Evolutionary conservation across 805 yeast genomes (phyloP), one percentile per base, ranked within the genome.

Genomic region (Dipodascus geniculatus): DNA sequence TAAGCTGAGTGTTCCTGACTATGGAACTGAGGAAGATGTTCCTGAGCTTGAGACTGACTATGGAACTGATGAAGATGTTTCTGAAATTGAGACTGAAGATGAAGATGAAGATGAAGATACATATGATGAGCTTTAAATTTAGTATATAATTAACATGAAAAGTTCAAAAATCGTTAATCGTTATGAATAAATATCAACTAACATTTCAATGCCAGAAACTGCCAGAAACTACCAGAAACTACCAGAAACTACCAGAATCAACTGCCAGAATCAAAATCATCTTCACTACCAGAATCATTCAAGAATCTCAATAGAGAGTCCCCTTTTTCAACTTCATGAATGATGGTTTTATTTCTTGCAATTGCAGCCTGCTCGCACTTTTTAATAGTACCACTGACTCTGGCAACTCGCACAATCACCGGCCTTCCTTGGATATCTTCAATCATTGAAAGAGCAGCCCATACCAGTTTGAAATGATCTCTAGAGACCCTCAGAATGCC

Each of bases 381-480:
- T 64, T 82, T 83, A 31, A 90, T 89, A 0, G 96, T 88, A 0
- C 96, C 98, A 62, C 95, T 83, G 0, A 87, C 80, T 54, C 83
- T 85, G 2, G 77, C 69, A 24, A 86, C 82, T 53, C 82, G 73
- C 16, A 89, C 66, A 9, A 84, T 74, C 2, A 81, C 77, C 0
- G 66, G 67, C 3, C 63, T 63, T 22, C 76, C 80, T 17, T 74
- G 81, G 1, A 88, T 61, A 24, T 70, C 69, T 42, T 72, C 72
- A 3, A 72, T 60, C 35, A 64, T 60, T 1, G 71, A 66, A 56
- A 91, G 65, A 0, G 96, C 87, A 0, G 84, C 87, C 54, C 87
- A 71, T 0, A 87, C 78, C 2, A 77, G 60, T 48, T 82, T 79
- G 51, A 73, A 76, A 54, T 81, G 80, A 49, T 79, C 85, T 54